Evolutionary conservation across 495 filamentous ascomycete genomes (phyloP), one percentile per base, ranked within the genome.

Genomic region (Staphylotrichum longicolle): DNA sequence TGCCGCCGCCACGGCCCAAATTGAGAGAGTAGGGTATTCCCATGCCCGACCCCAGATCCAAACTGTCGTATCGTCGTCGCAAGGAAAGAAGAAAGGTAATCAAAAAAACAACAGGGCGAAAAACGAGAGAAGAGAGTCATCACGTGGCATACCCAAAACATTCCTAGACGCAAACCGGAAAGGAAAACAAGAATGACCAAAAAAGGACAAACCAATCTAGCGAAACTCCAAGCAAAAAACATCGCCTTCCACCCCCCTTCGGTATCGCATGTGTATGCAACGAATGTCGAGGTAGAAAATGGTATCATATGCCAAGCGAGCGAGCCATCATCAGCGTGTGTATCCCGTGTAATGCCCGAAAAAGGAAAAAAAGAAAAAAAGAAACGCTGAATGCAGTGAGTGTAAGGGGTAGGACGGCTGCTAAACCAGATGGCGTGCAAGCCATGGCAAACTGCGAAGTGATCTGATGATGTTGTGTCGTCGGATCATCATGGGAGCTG

Each of bases 41-140:
- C 11, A 50, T 42, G 45, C 35, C 15, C 56, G 33, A 15, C 35
- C 15, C 56, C 37, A 15, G 47, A 45, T 30, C 55, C 33, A 14
- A n/a, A 4, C 4, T 41, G 47, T 53, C 61, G 46, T 58, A 30
- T 40, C 49, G 27, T 57, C 35, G 35, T 52, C 10, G 35, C 12
- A 51, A 15, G 8, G n/a, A 54, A 39, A 48, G 49, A 39, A 32
- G 7, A 54, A 27, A 44, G 37, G 41, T 34, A 47, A 27, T 10
- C 47, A 41, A 33, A 49, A 41, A 45, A 46, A 46, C 32, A 59
- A 44, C 10, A 39, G 10, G 37, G 37, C 37, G 33, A 32, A 39
- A 35, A 54, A 54, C 20, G 50, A 39, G 30, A 54, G 35, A 33
- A 46, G n/a, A 55, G 52, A 68, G 64, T 59, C 68, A 65, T 65